These are phyloP conservation scores for Ensete ventricosum DNA, from an alignment of 176 grass and related monocot genomes.

Conservation along the genomic window DNA sequence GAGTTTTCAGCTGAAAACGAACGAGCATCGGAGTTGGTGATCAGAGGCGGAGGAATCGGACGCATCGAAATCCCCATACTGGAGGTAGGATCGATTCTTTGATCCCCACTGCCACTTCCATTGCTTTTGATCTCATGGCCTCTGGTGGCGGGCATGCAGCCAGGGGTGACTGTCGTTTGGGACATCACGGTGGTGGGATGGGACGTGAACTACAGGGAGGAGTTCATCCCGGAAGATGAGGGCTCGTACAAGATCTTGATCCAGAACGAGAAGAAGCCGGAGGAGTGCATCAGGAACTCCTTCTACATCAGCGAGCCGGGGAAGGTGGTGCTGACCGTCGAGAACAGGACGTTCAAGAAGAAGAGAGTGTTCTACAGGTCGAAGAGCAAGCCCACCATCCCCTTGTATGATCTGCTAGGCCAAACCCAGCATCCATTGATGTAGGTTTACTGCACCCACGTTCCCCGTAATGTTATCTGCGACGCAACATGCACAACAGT, in stretches of 20 bases:
- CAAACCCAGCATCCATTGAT: background rate
- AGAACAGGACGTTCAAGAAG: conserved; percentile 26
- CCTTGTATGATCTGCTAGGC: conserved; percentile 22
- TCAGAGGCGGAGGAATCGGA: conserved; percentile 12
- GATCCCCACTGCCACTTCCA: no score
- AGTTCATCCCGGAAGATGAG: conserved; percentile 44
- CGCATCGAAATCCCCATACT: conserved; percentile 22
- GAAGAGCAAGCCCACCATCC: conserved; percentile 34
- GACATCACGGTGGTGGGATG: conserved; percentile 31
- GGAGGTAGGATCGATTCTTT: conserved; percentile 13
- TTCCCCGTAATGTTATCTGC: no score
- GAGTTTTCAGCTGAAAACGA: conserved; percentile 30
- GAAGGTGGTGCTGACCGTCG: conserved; percentile 27
- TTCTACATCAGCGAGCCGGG: conserved; percentile 41
- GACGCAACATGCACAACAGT: no score
- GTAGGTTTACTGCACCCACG: no score
- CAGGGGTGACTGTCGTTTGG: conserved; percentile 28
- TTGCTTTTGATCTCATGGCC: no score
- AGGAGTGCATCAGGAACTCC: conserved; percentile 26
- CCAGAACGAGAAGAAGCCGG: conserved; percentile 26
- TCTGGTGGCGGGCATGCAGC: conserved; percentile 5
- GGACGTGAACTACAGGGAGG: conserved; percentile 40
- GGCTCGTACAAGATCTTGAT: conserved; percentile 35
- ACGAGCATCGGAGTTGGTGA: conserved; percentile 12
- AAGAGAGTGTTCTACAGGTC: conserved; percentile 34